phyloP scores from a whole-genome alignment of 75 land plant genomes.

The Pinus albicaulis region DNA sequence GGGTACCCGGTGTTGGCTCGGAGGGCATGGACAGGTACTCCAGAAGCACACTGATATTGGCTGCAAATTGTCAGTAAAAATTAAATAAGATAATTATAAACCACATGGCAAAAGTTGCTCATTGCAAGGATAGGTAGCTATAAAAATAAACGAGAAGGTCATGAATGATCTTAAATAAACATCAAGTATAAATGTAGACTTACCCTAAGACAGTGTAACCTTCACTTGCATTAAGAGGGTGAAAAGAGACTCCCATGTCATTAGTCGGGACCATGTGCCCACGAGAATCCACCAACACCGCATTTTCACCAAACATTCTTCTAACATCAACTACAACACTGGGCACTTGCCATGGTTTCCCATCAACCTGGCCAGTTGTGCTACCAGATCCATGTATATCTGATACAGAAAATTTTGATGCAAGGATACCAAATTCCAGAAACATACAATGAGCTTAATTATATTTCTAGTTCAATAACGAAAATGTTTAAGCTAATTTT shows the following conservation, averaged over 20 bases:
- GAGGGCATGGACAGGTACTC: too few relatives aligned
- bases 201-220: conserved; percentile 4
- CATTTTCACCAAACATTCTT: conserved; percentile 8
- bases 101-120: neutral
- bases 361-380: neutral
- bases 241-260: conserved; percentile 1
- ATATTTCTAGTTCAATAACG: conserved; percentile 1
- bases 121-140: neutral
- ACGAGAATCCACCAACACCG: conserved; percentile 2
- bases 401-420: neutral
- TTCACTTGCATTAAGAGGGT: neutral
- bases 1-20: too few relatives aligned
- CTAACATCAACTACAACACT: conserved; percentile 3
- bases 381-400: neutral
- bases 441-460: conserved; percentile 8
- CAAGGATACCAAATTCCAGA: neutral
- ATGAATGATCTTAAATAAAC: neutral
- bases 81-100: neutral
- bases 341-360: neutral
- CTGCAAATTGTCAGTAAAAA: neutral
- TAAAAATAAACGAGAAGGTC: neutral
- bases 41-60: neutral
- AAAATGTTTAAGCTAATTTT: neutral
- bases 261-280: conserved; percentile 10
- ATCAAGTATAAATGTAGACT: neutral